phyloP scores from a whole-genome alignment of 176 grass and related monocot genomes.

The Eleusine coracana region DNA sequence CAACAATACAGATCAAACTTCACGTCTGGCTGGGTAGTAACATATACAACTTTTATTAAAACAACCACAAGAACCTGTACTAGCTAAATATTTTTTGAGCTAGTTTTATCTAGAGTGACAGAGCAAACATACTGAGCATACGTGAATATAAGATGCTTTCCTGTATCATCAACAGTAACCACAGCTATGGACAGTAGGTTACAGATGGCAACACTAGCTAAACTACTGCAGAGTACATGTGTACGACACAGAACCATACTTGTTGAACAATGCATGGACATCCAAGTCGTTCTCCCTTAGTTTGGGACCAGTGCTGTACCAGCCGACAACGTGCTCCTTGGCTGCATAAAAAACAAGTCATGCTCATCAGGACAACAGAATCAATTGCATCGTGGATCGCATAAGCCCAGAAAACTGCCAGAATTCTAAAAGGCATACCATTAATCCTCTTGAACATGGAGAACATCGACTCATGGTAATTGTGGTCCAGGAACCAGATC shows the following conservation, averaged over 20 bases:
- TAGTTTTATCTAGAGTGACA: background rate
- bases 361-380: slow-evolving; percentile 19
- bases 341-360: slow-evolving; percentile 47
- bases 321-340: slow-evolving; percentile 98
- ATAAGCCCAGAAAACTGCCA: background rate
- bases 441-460: slow-evolving; percentile 99
- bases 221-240: background rate
- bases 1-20: background rate
- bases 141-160: background rate
- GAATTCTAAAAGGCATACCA: slow-evolving; percentile 48
- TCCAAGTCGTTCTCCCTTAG: slow-evolving; percentile 93
- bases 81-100: background rate
- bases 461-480: slow-evolving; percentile 97
- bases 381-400: background rate
- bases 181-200: slow-evolving; percentile 11
- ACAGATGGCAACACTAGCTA: background rate
- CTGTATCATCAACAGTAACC: background rate
- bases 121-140: background rate
- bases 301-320: slow-evolving; percentile 99
- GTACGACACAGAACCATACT: slow-evolving; percentile 52
- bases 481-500: slow-evolving; percentile 99
- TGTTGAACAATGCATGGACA: slow-evolving; percentile 86
- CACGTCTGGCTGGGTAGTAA: background rate
- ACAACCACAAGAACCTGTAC: background rate
- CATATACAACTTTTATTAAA: background rate